Conservation (phyloP, 2,329 filamentous ascomycete genomes). For the Ophiostoma sp. region DNA sequence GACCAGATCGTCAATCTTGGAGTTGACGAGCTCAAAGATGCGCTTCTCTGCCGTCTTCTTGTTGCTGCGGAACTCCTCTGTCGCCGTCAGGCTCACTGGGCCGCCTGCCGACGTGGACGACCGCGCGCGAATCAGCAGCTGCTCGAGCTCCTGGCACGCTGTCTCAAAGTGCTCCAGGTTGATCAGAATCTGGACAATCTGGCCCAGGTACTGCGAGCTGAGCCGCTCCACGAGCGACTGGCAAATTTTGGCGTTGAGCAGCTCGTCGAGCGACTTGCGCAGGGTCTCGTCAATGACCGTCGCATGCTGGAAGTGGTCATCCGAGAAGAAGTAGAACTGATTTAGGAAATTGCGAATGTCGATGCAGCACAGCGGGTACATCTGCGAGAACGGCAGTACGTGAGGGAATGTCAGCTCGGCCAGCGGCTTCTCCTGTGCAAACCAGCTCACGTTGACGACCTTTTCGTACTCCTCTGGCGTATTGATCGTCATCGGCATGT, state of each 20-base stretch:
- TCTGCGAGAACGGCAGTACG: slow-evolving; percentile 95
- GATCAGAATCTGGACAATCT: slow-evolving; percentile 97
- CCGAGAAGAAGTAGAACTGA: slow-evolving; percentile 96
- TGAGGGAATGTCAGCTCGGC: slow-evolving; percentile 84
- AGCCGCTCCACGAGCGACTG: slow-evolving; percentile 81
- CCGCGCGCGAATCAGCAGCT: slow-evolving; percentile 75
- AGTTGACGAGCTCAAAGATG: slow-evolving; percentile 97
- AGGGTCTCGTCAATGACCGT: slow-evolving; percentile 87
- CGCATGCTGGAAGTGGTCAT: slow-evolving; percentile 90
- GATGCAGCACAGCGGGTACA: slow-evolving; percentile 98
- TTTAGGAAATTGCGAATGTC: slow-evolving; percentile 97
- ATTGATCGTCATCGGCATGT: slow-evolving; percentile 98
- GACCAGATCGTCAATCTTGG: slow-evolving; percentile 95
- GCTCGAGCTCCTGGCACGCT: slow-evolving; percentile 84
- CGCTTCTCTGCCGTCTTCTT: slow-evolving; percentile 96
- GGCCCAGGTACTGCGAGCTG: slow-evolving; percentile 86
- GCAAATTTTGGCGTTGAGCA: slow-evolving; percentile 91
- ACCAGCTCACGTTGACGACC: slow-evolving; percentile 94
- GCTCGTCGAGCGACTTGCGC: slow-evolving; percentile 80
- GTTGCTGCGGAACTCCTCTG: slow-evolving; percentile 77
- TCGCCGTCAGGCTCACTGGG: slow-evolving; percentile 73
- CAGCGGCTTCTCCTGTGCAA: slow-evolving; percentile 70
- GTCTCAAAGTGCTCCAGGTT: slow-evolving; percentile 96
- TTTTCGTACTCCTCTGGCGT: slow-evolving; percentile 89
- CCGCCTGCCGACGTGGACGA: slow-evolving; percentile 76